These are phyloP conservation scores for Gossypium anomalum DNA, from an alignment of 345 rosid species.

Conservation along the genomic window DNA sequence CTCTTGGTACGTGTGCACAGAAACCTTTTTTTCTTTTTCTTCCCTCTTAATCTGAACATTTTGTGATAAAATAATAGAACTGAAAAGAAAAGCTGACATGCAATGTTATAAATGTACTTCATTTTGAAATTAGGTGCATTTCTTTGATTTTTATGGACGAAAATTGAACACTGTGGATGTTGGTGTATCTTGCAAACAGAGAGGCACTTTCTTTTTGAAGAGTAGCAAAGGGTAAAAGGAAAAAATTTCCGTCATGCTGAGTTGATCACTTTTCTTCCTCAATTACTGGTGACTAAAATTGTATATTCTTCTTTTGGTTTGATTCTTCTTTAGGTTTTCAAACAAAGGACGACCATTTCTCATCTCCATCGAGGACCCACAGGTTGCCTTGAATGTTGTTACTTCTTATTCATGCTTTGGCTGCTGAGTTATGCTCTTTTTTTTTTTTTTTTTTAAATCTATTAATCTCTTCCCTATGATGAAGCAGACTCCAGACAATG, in stretches of 20 bases:
- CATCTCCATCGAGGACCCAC: constrained; percentile 92
- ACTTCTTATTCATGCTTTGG: neutral
- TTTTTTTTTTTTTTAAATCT: neutral
- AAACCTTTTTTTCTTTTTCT: neutral
- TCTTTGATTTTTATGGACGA: constrained; percentile 87
- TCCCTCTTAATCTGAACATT: neutral
- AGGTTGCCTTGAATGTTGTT: constrained; percentile 40
- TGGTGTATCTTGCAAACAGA: constrained; percentile 78
- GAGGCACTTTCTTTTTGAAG: constrained; percentile 69
- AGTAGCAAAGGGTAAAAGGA: constrained; percentile 60
- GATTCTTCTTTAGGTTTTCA: constrained; percentile 45
- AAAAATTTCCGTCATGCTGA: neutral
- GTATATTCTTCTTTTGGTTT: constrained; percentile 6
- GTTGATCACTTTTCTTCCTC: neutral
- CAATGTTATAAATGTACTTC: constrained; percentile 6
- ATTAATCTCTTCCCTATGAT: constrained; percentile 5
- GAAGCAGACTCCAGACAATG: constrained; percentile 75
- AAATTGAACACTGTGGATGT: constrained; percentile 69
- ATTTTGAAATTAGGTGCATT: constrained; percentile 52
- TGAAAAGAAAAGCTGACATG: neutral
- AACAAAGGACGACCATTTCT: constrained; percentile 58
- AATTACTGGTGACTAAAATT: neutral
- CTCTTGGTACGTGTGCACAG: constrained; percentile 57
- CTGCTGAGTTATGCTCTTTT: neutral
- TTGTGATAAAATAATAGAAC: neutral